A percentile compares a stretch with the other conserved stretches of the same genome.
These are phyloP conservation scores for Xylaria sp. DNA, from an alignment of 2,329 filamentous ascomycete species.

Conservation along the genomic window DNA sequence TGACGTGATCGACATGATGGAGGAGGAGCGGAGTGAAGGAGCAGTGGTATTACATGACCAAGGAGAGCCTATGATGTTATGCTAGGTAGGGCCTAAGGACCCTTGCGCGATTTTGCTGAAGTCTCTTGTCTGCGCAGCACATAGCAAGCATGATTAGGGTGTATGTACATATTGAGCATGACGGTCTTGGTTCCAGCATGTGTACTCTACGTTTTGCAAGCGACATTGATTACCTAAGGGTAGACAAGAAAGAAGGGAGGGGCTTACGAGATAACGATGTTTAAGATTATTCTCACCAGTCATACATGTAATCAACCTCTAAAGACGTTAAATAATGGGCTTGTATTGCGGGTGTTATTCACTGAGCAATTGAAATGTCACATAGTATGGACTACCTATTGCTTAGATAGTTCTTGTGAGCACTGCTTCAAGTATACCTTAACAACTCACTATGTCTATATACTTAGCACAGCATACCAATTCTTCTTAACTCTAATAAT, in stretches of 20 bases:
- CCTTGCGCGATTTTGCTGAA: not conserved
- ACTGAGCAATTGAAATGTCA: not conserved
- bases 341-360: not conserved
- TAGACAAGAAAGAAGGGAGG: constrained; percentile 17
- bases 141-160: constrained; percentile 12
- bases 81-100: constrained; percentile 35
- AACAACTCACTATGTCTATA: too few species aligned
- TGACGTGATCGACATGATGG: constrained; percentile 71
- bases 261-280: constrained; percentile 11
- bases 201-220: constrained; percentile 21
- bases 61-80: constrained; percentile 46
- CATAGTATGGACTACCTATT: not conserved
- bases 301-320: not conserved
- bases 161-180: constrained; percentile 23
- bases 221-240: constrained; percentile 1
- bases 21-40: constrained; percentile 66
- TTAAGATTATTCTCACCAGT: not conserved
- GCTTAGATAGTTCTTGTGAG: not conserved
- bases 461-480: not conserved
- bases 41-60: constrained; percentile 40
- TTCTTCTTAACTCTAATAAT: too few species aligned
- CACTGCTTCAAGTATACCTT: not conserved
- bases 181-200: not conserved
- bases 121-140: not conserved
- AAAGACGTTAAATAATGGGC: not conserved